Evolutionary conservation across 2,329 filamentous ascomycete species (phyloP), one percentile per base, ranked within the genome.

Genomic region (Daldinia sp.): DNA sequence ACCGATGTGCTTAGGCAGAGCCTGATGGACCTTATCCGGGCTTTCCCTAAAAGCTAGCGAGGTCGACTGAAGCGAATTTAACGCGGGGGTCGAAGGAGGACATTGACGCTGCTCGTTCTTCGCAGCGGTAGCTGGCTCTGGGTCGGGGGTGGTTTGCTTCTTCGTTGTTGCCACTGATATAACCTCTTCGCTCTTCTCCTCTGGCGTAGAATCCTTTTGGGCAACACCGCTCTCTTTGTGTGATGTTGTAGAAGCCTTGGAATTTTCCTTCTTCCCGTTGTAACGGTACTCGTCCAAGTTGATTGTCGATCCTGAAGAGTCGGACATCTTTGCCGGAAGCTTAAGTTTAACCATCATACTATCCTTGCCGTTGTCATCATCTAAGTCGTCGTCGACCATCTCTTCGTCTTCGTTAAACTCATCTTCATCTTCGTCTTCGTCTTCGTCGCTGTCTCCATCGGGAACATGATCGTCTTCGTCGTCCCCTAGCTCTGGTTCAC

Each of bases 321-420:
- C 75, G 30, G 78, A 68, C 68, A 80, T 47, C 72, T 81, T 81
- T 19, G 64, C 51, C 1, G 72, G 69, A 34, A 88, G 77, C 5
- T 83, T 82, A 11, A 97, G 82, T 74, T 91, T 94, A 58, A 97
- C 90, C 51, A 97, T 84, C 37, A 94, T 82, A 68, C 87, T 92
- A 1, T 47, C 30, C 69, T 82, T 82, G 63, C 76, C 65, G 61
- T 76, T 77, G 17, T 17, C n/a, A 10, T 79, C 77, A 34, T 82
- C 81, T 1, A 81, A 77, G 41, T 83, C 71, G 48, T 85, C 85
- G 35, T 88, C 85, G 9, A 80, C 80, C 73, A 87, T 82, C 34
- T 79, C 79, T 35, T 83, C 84, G 10, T 83, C 83, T 55, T 86
- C 85, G 35, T 87, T 85, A n/a, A 82, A 80, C 13, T 84, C 81